A percentile compares a stretch with the other conserved stretches of the same genome.
Evolutionary conservation across 2,329 filamentous ascomycete species (phyloP).

Genomic region (Sarocladium oryzae): DNA sequence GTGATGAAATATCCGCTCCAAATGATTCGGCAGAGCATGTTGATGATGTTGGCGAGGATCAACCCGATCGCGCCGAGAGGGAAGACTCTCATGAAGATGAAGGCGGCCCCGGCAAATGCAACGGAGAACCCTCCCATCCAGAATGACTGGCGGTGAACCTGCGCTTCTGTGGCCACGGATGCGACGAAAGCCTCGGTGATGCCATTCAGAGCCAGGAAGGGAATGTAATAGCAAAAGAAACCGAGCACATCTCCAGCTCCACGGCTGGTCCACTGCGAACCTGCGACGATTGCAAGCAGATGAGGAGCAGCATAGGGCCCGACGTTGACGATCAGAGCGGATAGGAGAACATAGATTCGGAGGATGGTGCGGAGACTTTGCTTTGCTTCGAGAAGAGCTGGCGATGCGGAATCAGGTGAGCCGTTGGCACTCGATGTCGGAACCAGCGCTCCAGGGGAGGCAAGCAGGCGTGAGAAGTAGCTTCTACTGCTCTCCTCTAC

Average conservation of each 20-base stretch:
- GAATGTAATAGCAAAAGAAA: constrained; percentile 87
- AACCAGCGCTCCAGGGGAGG: constrained; percentile 14
- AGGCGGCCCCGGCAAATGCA: constrained; percentile 69
- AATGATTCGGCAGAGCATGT: constrained; percentile 77
- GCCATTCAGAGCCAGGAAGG: constrained; percentile 85
- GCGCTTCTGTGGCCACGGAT: constrained; percentile 67
- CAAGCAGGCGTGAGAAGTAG: constrained; percentile 76
- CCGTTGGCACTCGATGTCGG: constrained; percentile 14
- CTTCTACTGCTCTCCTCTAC: constrained; percentile 90
- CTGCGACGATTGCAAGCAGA: constrained; percentile 69
- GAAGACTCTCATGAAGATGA: constrained; percentile 63
- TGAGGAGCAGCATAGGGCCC: constrained; percentile 71
- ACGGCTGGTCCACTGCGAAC: constrained; percentile 65
- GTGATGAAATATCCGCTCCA: constrained; percentile 75
- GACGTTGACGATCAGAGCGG: constrained; percentile 59
- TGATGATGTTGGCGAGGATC: constrained; percentile 80
- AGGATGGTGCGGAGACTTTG: constrained; percentile 58
- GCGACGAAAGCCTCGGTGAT: constrained; percentile 89
- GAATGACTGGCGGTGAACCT: constrained; percentile 70
- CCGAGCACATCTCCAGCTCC: constrained; percentile 69
- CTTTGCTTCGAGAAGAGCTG: constrained; percentile 33
- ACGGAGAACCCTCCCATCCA: constrained; percentile 82
- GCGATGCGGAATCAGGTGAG: constrained; percentile 16
- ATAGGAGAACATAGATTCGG: constrained; percentile 67
- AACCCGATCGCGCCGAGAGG: constrained; percentile 71